Conservation (phyloP, 495 filamentous ascomycete genomes). For the Pyrenula massariospora region DNA sequence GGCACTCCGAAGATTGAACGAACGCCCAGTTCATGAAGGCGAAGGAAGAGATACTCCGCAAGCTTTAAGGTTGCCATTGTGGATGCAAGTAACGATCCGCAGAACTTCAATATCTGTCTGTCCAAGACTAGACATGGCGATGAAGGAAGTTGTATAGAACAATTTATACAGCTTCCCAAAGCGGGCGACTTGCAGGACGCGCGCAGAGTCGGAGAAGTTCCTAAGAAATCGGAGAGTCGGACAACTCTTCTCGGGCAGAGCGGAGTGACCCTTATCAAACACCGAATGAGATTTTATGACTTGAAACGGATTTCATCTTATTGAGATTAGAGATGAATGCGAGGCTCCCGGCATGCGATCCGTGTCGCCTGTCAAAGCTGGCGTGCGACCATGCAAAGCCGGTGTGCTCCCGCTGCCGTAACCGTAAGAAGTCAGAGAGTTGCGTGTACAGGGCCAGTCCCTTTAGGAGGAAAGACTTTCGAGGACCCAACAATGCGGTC, state of each 20-base stretch:
- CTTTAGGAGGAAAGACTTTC: slow-evolving; percentile 18
- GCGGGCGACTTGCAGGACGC: too few species aligned
- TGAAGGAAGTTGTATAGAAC: too few species aligned
- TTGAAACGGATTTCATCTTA: too few species aligned
- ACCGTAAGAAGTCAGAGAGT: slow-evolving; percentile 9
- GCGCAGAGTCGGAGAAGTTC: too few species aligned
- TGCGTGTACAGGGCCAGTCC: slow-evolving; percentile 29
- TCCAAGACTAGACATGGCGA: slow-evolving; percentile 5
- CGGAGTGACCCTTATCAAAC: too few species aligned
- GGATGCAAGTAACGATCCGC: too few species aligned
- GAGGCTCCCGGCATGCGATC: slow-evolving; percentile 18
- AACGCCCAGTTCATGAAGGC: slow-evolving; percentile 50
- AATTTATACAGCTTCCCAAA: too few species aligned
- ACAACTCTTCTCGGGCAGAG: too few species aligned
- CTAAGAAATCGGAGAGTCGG: too few species aligned
- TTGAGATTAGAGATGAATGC: background rate
- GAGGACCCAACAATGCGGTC: too few species aligned
- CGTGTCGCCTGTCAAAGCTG: slow-evolving; percentile 28
- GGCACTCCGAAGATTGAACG: slow-evolving; percentile 47
- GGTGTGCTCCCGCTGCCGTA: slow-evolving; percentile 24
- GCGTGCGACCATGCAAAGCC: slow-evolving; percentile 29
- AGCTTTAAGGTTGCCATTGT: slow-evolving; percentile 20
- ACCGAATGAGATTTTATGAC: too few species aligned
- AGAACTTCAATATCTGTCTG: too few species aligned
- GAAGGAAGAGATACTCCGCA: slow-evolving; percentile 50